These are phyloP conservation scores for Harringtonia aguacate DNA, from an alignment of 2,329 filamentous ascomycete genomes.

Conservation along the genomic window DNA sequence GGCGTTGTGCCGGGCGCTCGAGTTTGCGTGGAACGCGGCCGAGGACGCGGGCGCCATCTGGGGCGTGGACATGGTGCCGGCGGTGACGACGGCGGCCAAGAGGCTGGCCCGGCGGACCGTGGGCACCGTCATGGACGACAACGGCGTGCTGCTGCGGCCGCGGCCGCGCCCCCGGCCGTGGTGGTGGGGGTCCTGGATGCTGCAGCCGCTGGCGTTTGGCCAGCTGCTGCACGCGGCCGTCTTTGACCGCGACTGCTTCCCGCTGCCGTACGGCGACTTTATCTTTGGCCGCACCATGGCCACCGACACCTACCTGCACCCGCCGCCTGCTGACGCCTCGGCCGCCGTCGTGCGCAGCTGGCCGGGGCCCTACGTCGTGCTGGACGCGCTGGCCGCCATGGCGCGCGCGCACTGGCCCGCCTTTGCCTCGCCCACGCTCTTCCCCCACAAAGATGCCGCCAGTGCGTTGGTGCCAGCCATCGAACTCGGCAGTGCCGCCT, in stretches of 20 bases:
- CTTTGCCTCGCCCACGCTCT: slow-evolving; percentile 79
- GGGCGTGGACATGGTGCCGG: slow-evolving; percentile 39
- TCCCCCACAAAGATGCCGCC: slow-evolving; percentile 56
- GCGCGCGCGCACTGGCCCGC: slow-evolving; percentile 76
- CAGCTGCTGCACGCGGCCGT: slow-evolving; percentile 68
- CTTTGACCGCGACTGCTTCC: slow-evolving; percentile 67
- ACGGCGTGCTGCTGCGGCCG: slow-evolving; percentile 1
- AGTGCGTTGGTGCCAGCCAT: slow-evolving; percentile 40
- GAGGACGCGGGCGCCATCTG: slow-evolving; percentile 63
- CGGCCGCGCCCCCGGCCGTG: slow-evolving; percentile 52
- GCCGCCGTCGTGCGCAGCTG: slow-evolving; percentile 45
- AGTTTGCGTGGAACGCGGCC: slow-evolving; percentile 76
- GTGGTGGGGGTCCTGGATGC: slow-evolving; percentile 79
- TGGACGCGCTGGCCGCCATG: slow-evolving; percentile 74
- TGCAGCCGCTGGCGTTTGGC: slow-evolving; percentile 66
- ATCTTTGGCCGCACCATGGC: slow-evolving; percentile 46
- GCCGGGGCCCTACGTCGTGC: slow-evolving; percentile 65
- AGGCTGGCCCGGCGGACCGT: slow-evolving; percentile 19
- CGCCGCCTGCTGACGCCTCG: slow-evolving; percentile 59
- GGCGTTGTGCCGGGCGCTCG: slow-evolving; percentile 66
- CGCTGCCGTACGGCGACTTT: slow-evolving; percentile 36
- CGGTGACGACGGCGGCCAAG: slow-evolving; percentile 25
- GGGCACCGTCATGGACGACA: slow-evolving; percentile 3
- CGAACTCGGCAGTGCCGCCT: slow-evolving; percentile 54
- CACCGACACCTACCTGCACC: slow-evolving; percentile 70